These are phyloP conservation scores for Leccinum truebloodii DNA, from an alignment of 768 basidiomycete genomes.

Conservation along the genomic window DNA sequence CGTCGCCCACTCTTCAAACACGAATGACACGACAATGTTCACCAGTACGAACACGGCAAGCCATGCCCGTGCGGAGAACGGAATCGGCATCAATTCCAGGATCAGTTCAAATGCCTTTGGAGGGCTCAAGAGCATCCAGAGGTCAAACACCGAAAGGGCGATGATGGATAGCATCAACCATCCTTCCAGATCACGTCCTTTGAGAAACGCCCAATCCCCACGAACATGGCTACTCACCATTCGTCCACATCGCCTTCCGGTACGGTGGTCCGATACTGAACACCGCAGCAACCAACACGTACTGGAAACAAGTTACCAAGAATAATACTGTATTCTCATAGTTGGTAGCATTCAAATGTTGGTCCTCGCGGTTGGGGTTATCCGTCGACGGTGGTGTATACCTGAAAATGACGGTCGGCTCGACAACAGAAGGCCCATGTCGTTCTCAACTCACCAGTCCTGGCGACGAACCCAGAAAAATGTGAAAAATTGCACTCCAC, in stretches of 20 bases:
- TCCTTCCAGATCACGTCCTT: constrained; percentile 41
- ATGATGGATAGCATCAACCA: constrained; percentile 81
- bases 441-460: constrained; percentile 58
- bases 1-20: constrained; percentile 79
- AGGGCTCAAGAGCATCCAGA: constrained; percentile 75
- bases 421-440: neutral
- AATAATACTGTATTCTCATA: constrained; percentile 94
- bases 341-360: constrained; percentile 81
- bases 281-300: constrained; percentile 93
- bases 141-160: constrained; percentile 68
- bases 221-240: constrained; percentile 54
- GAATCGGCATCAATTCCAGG: constrained; percentile 78
- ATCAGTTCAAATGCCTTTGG: constrained; percentile 56
- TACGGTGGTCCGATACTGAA: constrained; percentile 99
- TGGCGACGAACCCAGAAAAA: constrained; percentile 88
- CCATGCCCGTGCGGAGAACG: constrained; percentile 62
- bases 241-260: constrained; percentile 92
- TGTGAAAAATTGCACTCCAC: constrained; percentile 79
- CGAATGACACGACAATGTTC: constrained; percentile 72
- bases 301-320: constrained; percentile 96
- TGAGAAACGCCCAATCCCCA: neutral
- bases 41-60: constrained; percentile 65
- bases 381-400: constrained; percentile 66
- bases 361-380: constrained; percentile 50
- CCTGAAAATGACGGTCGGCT: constrained; percentile 43